A percentile compares a stretch with the other conserved stretches of the same genome.
These are phyloP conservation scores for Epichloe elymi DNA, from an alignment of 2,329 filamentous ascomycete genomes.

Conservation along the genomic window DNA sequence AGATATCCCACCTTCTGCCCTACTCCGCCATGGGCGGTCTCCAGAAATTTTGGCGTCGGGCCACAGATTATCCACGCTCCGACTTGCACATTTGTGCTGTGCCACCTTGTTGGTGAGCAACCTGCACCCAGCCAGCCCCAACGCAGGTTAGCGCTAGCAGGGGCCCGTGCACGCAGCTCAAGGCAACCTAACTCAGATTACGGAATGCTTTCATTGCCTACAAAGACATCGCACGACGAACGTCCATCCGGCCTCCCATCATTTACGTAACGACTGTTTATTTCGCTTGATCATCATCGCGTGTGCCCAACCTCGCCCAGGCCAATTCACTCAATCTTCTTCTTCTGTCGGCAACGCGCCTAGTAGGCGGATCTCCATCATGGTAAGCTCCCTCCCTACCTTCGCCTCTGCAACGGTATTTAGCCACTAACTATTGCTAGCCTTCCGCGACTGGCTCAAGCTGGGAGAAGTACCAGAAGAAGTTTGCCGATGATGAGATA, in stretches of 20 bases:
- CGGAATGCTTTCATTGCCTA: constrained; percentile 23
- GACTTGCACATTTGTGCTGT: constrained; percentile 10
- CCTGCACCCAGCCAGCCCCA: constrained; percentile 5
- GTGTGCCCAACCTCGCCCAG: background rate
- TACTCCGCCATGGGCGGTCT: constrained; percentile 21
- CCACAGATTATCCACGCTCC: constrained; percentile 27
- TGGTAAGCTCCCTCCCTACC: constrained; percentile 21
- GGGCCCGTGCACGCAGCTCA: constrained; percentile 23
- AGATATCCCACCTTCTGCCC: constrained; percentile 28
- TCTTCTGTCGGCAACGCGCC: constrained; percentile 9
- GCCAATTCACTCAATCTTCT: background rate
- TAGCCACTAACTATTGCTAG: constrained; percentile 35
- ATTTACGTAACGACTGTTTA: constrained; percentile 1
- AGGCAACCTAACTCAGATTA: constrained; percentile 25
- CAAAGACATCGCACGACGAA: constrained; percentile 9
- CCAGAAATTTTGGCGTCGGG: constrained; percentile 29
- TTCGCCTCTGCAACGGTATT: constrained; percentile 1
- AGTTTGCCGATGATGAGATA: constrained; percentile 88
- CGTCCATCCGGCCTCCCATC: background rate
- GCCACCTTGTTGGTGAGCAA: background rate
- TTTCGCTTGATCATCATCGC: background rate
- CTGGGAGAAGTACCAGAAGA: constrained; percentile 99
- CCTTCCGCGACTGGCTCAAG: constrained; percentile 84
- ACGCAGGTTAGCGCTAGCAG: constrained; percentile 13
- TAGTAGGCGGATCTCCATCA: constrained; percentile 23